Conservation (phyloP, 2,329 filamentous ascomycete genomes). For the Rutstroemia sp. region DNA sequence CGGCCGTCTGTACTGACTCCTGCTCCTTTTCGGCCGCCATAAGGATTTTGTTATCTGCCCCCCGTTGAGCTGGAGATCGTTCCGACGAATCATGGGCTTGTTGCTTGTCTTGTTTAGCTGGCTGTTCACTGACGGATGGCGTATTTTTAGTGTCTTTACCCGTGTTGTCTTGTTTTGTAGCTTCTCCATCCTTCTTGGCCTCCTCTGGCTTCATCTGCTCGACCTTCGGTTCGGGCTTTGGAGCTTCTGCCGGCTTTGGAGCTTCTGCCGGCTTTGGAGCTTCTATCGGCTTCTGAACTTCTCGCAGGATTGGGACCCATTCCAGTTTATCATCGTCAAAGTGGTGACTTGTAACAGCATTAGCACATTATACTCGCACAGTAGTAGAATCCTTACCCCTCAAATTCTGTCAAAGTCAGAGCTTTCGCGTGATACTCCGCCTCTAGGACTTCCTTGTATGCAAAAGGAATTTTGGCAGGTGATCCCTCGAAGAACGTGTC, state of each 20-base stretch:
- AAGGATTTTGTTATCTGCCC: slow-evolving; percentile 6
- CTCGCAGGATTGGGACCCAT: slow-evolving; percentile 22
- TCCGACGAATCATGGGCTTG: background rate
- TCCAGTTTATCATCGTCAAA: slow-evolving; percentile 35
- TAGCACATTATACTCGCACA: background rate
- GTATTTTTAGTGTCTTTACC: background rate
- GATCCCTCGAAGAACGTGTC: slow-evolving; percentile 62
- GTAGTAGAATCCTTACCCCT: slow-evolving; percentile 36
- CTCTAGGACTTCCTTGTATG: slow-evolving; percentile 49
- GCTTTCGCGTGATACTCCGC: slow-evolving; percentile 50
- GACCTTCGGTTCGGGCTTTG: slow-evolving; percentile 30
- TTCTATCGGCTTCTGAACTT: slow-evolving; percentile 2
- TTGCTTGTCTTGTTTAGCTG: background rate
- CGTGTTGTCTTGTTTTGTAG: background rate
- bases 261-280: slow-evolving; percentile 18
- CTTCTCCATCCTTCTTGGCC: slow-evolving; percentile 23
- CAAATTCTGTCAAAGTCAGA: slow-evolving; percentile 42
- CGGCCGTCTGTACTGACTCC: background rate
- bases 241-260: slow-evolving; percentile 17
- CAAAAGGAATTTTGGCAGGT: slow-evolving; percentile 56
- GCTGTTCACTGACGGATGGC: slow-evolving; percentile 5
- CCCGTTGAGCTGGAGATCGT: slow-evolving; percentile 1
- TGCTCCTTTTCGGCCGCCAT: slow-evolving; percentile 10
- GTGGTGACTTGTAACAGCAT: slow-evolving; percentile 30
- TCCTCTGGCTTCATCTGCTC: slow-evolving; percentile 34